Evolutionary conservation across 2,329 filamentous ascomycete species (phyloP).

Genomic region (Ophiostoma australiae): DNA sequence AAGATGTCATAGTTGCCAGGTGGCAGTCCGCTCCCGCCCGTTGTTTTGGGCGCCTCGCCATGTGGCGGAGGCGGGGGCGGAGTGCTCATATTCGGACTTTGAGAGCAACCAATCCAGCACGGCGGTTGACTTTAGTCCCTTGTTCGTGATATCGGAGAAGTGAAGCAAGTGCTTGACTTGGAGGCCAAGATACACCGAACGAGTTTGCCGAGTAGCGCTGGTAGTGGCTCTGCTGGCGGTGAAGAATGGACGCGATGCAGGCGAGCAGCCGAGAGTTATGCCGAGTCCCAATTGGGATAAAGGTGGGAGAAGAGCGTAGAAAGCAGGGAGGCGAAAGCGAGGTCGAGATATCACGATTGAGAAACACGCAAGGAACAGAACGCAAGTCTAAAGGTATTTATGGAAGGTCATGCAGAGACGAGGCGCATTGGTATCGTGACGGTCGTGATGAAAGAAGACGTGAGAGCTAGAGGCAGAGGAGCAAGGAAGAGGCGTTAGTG

Average conservation of each 20-base stretch:
- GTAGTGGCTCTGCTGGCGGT: neutral
- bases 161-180: conserved; percentile 21
- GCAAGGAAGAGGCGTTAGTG: conserved; percentile 19
- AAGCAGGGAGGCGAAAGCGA: neutral
- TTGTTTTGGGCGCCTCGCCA: conserved; percentile 67
- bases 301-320: neutral
- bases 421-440: conserved; percentile 19
- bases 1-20: conserved; percentile 96
- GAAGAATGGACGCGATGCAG: neutral
- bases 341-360: neutral
- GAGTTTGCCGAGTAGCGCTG: neutral
- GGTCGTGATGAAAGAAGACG: conserved; percentile 20
- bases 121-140: neutral
- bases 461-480: conserved; percentile 16
- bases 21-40: conserved; percentile 56
- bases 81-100: conserved; percentile 42
- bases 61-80: conserved; percentile 84
- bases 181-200: conserved; percentile 14
- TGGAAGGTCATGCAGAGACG: conserved; percentile 21
- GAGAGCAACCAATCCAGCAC: conserved; percentile 26
- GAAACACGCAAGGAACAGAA: conserved; percentile 13
- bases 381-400: conserved; percentile 20
- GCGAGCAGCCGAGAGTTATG: neutral
- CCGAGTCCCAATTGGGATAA: neutral
- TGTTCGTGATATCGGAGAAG: neutral